Base-by-base conservation (phyloP, 1,284 basidiomycete genomes). In the Marasmius oreades region DNA sequence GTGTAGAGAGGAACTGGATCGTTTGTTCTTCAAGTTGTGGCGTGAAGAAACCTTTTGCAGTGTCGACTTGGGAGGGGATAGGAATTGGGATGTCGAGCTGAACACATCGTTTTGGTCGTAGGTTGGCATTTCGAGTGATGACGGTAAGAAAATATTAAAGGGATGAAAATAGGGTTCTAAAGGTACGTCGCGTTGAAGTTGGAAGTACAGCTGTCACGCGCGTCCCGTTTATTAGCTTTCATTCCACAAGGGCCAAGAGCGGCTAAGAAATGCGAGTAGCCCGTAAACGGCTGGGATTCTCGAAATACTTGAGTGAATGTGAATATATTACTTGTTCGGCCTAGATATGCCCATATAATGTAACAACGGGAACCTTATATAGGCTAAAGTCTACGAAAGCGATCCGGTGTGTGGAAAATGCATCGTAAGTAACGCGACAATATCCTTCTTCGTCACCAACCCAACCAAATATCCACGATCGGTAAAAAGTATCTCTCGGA, bases 401-500 rank as follows among this genome's bases (percentile, higher is more conserved):
- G 80, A 77, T 52, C 74, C 82, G 4, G 81, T 77, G 63, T 86
- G 80, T 7, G 80, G 72, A 58, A 86, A 81, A 64, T 86, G 78
- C 26, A 74, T 77, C 2, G 77, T 85, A 59, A 87, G 67, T 52
- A 88, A 64, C 37, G 77, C 71, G 11, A 85, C 84, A n/a, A 88
- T 75, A 64, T 89, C 86, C 23, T 79, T 74, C 70, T 86, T 88
- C 3, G 86, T 88, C 44, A 85, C 76, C 75, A 90, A 77, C 7
- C 87, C 87, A 12, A 73, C 77, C 55, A 89, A 67, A 59, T 74
- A 73, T 8, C 86, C 86, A 34, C 72, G 72, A 47, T 82, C 74
- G 1, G 86, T 84, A 66, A 90, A 88, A 51, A 88, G 68, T 24
- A 88, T 78, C 64, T 85, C 84, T 14, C 83, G 80, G 14, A 88